Evolutionary conservation across 176 grass and related monocot species (phyloP).

Genomic region (Poa annua): DNA sequence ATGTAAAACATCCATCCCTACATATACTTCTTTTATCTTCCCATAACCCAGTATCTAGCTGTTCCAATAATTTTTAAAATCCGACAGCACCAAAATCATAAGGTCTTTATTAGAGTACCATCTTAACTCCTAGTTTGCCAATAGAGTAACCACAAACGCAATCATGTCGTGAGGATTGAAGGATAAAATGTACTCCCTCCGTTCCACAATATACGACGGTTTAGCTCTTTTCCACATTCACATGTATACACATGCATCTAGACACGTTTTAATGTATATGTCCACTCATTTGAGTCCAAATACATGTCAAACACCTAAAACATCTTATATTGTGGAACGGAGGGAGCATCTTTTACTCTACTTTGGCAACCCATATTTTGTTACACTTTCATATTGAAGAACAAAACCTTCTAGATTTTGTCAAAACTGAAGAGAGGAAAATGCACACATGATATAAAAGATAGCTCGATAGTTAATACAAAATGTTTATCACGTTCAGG

Average conservation of each 20-base stretch:
- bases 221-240: no score
- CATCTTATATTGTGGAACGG: no score
- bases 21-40: conserved; percentile 24
- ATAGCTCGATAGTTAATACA: neutral
- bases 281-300: no score
- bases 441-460: neutral
- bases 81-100: neutral
- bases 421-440: neutral
- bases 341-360: neutral
- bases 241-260: no score
- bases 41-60: neutral
- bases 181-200: neutral
- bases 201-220: no score
- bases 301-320: no score
- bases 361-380: neutral
- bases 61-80: neutral
- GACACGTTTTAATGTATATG: no score
- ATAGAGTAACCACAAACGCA: neutral
- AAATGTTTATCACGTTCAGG: neutral
- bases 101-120: conserved; percentile 11
- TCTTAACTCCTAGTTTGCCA: neutral
- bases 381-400: neutral
- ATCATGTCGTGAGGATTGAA: neutral
- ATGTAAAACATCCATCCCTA: neutral
- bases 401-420: conserved; percentile 3